Evolutionary conservation across 1,284 basidiomycete species (phyloP).

Genomic region (Entoloma clypeatum): DNA sequence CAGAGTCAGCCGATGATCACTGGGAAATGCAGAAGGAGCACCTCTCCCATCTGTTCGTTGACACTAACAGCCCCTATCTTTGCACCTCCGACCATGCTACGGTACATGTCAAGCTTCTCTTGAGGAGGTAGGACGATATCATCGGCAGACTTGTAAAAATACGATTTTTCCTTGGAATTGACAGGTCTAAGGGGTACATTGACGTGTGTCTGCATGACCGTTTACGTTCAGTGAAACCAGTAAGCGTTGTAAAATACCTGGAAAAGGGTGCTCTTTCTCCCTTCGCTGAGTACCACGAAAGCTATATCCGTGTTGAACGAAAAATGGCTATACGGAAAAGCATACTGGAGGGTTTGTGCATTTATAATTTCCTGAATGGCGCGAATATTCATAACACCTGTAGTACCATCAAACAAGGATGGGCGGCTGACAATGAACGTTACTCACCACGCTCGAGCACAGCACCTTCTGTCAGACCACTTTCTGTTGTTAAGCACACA

Average conservation of each 20-base stretch:
- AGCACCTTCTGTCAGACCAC: conserved; percentile 61
- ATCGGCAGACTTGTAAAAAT: conserved; percentile 46
- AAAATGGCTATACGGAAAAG: conserved; percentile 77
- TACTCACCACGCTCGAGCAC: conserved; percentile 56
- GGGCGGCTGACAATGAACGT: not conserved
- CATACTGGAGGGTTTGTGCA: conserved; percentile 70
- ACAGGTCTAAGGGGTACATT: conserved; percentile 43
- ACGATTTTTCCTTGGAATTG: conserved; percentile 15
- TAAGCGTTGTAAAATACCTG: conserved; percentile 39
- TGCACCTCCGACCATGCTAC: conserved; percentile 52
- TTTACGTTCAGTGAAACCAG: not conserved
- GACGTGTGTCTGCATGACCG: conserved; percentile 45
- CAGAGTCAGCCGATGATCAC: conserved; percentile 9
- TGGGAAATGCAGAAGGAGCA: conserved; percentile 21
- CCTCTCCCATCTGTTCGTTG: conserved; percentile 52
- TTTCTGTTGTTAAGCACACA: conserved; percentile 65
- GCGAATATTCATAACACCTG: conserved; percentile 67
- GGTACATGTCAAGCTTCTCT: conserved; percentile 49
- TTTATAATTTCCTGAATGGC: conserved; percentile 68
- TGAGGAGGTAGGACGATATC: conserved; percentile 41
- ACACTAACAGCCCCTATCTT: conserved; percentile 49
- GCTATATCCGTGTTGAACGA: conserved; percentile 73
- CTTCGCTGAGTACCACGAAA: conserved; percentile 63
- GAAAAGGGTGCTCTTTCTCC: conserved; percentile 66
- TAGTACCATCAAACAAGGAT: not conserved